phyloP scores from a whole-genome alignment of 768 basidiomycete genomes.

The Boletus pseudo-olivaceus region DNA sequence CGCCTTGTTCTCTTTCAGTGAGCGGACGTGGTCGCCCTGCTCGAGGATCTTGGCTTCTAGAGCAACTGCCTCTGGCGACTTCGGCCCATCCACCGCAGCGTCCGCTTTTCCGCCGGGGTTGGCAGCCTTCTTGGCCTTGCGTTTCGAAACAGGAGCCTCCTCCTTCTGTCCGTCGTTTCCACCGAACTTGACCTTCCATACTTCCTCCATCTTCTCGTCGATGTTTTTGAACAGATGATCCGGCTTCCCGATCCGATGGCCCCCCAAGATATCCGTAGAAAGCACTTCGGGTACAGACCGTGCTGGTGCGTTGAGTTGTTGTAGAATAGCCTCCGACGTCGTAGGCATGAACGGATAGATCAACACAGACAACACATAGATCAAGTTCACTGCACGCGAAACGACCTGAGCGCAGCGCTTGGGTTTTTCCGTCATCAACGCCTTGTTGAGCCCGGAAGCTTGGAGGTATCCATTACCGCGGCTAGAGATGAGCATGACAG shows the following conservation, averaged over 20 bases:
- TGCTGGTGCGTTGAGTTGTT: slow-evolving; percentile 86
- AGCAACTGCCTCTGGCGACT: slow-evolving; percentile 67
- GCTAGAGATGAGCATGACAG: slow-evolving; percentile 84
- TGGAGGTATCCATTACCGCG: slow-evolving; percentile 95
- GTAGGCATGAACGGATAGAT: slow-evolving; percentile 96
- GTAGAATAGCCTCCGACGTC: slow-evolving; percentile 74
- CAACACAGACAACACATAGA: slow-evolving; percentile 83
- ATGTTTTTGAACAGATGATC: slow-evolving; percentile 93
- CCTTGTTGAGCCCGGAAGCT: slow-evolving; percentile 85
- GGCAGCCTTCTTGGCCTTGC: slow-evolving; percentile 54
- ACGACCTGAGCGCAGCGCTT: slow-evolving; percentile 87
- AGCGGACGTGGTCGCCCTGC: slow-evolving; percentile 72
- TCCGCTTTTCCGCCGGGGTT: slow-evolving; percentile 46
- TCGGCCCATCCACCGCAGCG: slow-evolving; percentile 46
- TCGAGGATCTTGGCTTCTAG: slow-evolving; percentile 71
- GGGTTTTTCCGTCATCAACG: slow-evolving; percentile 77
- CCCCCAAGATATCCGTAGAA: slow-evolving; percentile 78
- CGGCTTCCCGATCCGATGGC: slow-evolving; percentile 82
- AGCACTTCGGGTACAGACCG: slow-evolving; percentile 73
- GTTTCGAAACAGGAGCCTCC: slow-evolving; percentile 42
- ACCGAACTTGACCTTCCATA: slow-evolving; percentile 77
- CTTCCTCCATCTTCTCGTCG: slow-evolving; percentile 83
- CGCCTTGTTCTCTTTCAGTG: slow-evolving; percentile 50
- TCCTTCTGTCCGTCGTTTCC: slow-evolving; percentile 50
- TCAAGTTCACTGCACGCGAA: slow-evolving; percentile 86